A percentile compares a stretch with the other conserved stretches of the same genome.
Conservation (phyloP, 495 filamentous ascomycete species). For the Penicillium salamii region DNA sequence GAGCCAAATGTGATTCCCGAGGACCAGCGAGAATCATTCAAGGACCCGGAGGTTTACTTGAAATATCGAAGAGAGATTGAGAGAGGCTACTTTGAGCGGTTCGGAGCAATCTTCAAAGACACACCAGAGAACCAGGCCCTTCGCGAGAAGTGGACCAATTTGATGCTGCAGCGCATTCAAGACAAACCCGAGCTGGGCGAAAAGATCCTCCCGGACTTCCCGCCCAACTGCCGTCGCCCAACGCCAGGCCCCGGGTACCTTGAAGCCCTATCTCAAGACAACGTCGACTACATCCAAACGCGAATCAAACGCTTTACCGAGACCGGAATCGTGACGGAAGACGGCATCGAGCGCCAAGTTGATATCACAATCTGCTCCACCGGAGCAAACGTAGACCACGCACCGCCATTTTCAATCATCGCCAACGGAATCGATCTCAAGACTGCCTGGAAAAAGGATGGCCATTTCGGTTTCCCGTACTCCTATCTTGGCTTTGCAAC, state of each 20-base stretch:
- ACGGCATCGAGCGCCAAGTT: constrained; percentile 48
- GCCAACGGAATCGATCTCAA: constrained; percentile 49
- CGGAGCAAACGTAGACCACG: constrained; percentile 58
- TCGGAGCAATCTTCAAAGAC: constrained; percentile 53
- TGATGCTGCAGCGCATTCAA: constrained; percentile 50
- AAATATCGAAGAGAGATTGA: constrained; percentile 51
- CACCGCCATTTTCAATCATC: constrained; percentile 57
- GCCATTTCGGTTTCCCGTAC: constrained; percentile 57
- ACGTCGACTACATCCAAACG: constrained; percentile 57
- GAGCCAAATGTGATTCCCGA: constrained; percentile 49
- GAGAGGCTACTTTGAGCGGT: constrained; percentile 55
- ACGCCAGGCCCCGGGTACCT: constrained; percentile 73
- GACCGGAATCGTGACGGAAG: constrained; percentile 53
- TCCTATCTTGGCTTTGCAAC: constrained; percentile 62
- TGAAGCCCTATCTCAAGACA: constrained; percentile 61
- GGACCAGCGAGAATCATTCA: constrained; percentile 47
- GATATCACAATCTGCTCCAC: constrained; percentile 69
- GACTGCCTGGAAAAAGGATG: constrained; percentile 47
- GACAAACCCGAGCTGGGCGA: constrained; percentile 54
- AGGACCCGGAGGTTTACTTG: constrained; percentile 47
- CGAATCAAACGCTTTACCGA: constrained; percentile 56
- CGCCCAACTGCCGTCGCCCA: constrained; percentile 64
- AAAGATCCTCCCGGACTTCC: constrained; percentile 61
- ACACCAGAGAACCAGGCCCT: constrained; percentile 47
- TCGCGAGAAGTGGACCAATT: constrained; percentile 48